These are phyloP conservation scores for Trichoderma sp. DNA, from an alignment of 2,329 filamentous ascomycete genomes.

Conservation along the genomic window DNA sequence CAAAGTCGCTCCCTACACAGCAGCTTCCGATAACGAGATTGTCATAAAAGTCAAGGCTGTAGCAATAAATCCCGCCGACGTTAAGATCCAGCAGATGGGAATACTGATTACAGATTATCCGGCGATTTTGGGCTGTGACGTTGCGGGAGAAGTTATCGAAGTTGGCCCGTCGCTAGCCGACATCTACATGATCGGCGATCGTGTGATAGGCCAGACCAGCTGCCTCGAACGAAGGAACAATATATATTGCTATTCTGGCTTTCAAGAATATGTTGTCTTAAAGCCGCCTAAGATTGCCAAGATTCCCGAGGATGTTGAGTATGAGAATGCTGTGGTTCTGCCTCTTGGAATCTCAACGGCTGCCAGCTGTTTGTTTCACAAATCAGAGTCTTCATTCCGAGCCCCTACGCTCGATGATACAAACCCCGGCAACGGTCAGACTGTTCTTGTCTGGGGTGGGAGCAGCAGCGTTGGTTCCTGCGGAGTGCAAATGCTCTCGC, in stretches of 20 bases:
- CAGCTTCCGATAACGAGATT: neutral
- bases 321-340: neutral
- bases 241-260: neutral
- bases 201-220: neutral
- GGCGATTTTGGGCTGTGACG: neutral
- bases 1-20: neutral
- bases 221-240: neutral
- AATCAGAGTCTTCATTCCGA: neutral
- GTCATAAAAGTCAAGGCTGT: neutral
- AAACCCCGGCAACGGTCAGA: neutral
- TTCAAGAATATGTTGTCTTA: neutral
- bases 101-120: neutral
- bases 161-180: neutral
- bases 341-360: neutral
- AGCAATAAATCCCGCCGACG: neutral
- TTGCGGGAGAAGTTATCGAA: neutral
- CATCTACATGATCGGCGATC: neutral
- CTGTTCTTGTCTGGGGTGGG: neutral
- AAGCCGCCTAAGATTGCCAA: neutral
- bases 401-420: neutral
- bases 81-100: neutral
- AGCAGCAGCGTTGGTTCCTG: neutral
- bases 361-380: neutral
- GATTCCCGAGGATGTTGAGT: neutral
- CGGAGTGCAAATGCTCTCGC: neutral